Conservation (phyloP, 1,284 basidiomycete species). For the Bjerkandera adusta region DNA sequence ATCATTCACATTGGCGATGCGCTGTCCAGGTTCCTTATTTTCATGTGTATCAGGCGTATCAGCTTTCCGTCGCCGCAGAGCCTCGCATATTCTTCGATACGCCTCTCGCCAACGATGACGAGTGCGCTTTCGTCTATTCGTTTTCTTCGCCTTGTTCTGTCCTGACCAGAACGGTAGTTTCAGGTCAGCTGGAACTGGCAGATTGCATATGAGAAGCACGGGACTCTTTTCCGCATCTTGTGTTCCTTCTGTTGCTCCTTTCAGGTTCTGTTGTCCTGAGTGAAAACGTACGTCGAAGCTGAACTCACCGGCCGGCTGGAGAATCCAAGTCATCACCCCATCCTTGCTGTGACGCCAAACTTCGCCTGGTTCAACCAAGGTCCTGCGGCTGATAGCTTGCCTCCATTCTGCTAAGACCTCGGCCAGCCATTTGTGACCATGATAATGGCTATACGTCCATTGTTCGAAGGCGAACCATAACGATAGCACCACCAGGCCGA, state of each 20-base stretch:
- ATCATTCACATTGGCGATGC: too few relatives aligned
- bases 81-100: background rate
- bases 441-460: conserved; percentile 6
- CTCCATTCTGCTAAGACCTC: conserved; percentile 4
- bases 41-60: background rate
- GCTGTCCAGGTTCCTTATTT: background rate
- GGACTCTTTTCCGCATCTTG: too few relatives aligned
- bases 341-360: background rate
- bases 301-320: background rate
- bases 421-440: conserved; percentile 8
- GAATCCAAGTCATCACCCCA: background rate
- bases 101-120: conserved; percentile 10
- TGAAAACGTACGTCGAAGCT: background rate
- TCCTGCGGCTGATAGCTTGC: too few relatives aligned
- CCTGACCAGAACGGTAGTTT: background rate
- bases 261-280: too few relatives aligned
- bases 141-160: background rate
- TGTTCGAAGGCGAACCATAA: conserved; percentile 10
- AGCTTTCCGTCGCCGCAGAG: background rate
- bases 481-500: conserved; percentile 9
- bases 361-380: too few relatives aligned
- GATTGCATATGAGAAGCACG: too few relatives aligned
- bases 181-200: too few relatives aligned
- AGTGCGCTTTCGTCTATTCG: too few relatives aligned
- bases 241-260: too few relatives aligned